Conservation (phyloP, 2,329 filamentous ascomycete species). For the Fusarium aywerte region DNA sequence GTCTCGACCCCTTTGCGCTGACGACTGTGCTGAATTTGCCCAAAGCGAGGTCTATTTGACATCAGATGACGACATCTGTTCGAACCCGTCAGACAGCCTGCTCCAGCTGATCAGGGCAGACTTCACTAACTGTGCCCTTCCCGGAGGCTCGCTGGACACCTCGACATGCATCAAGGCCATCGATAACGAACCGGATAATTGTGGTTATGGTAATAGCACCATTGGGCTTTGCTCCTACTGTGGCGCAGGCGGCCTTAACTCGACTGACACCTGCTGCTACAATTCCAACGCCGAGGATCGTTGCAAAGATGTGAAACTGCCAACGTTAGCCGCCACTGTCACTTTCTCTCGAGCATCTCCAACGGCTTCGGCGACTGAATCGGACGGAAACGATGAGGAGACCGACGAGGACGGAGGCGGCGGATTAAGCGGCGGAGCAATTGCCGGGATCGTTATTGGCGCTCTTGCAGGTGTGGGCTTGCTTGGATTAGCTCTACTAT, state of each 20-base stretch:
- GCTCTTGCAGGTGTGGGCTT: conserved; percentile 76
- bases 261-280: conserved; percentile 95
- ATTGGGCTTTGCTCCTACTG: conserved; percentile 90
- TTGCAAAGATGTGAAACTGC: conserved; percentile 82
- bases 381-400: conserved; percentile 38
- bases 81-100: conserved; percentile 71
- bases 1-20: conserved; percentile 84
- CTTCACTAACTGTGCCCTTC: conserved; percentile 88
- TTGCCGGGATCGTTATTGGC: conserved; percentile 91
- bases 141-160: conserved; percentile 79
- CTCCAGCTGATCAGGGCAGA: conserved; percentile 86
- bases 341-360: conserved; percentile 61
- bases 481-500: conserved; percentile 74
- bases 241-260: conserved; percentile 82
- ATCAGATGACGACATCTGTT: conserved; percentile 78
- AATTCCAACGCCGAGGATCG: conserved; percentile 78
- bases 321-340: conserved; percentile 77
- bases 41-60: conserved; percentile 88
- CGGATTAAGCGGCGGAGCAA: conserved; percentile 80
- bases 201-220: conserved; percentile 79
- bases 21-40: conserved; percentile 87
- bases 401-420: conserved; percentile 39
- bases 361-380: conserved; percentile 49
- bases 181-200: conserved; percentile 85
- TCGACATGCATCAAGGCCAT: conserved; percentile 78